Base-by-base conservation (phyloP, 1,284 basidiomycete species). In the Leccinum fallax region DNA sequence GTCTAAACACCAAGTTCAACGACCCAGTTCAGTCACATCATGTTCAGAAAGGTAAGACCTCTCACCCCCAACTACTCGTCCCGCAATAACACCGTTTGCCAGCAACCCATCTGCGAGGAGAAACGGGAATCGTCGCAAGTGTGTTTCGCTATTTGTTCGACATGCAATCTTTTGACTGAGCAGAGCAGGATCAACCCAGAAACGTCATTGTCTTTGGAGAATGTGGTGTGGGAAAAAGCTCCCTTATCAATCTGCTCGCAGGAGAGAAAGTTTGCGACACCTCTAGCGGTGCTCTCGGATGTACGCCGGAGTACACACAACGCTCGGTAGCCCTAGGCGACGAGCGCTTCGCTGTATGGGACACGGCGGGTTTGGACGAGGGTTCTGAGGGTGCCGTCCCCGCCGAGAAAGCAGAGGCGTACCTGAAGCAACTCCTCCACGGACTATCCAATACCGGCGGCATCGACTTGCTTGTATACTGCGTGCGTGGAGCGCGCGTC, bases 351-450 rank as follows among this genome's bases (percentile, higher is more conserved):
- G 55, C 61, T 15, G 9, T 72, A 57, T 72, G 71, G 70, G 71
- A 72, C 30, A 74, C 73, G n/a, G 70, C 71, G 13, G 74, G 71
- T 16, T 32, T 75, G 9, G 66, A 72, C 28, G 72, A 75, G 49
- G 72, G 71, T 5, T 43, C 61, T 30, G 56, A 63, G 3, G 71
- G 73, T 6, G 61, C 68, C 11, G 69, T 72, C 15, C 70, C 73
- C 4, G 70, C 71, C 1, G 67, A 69, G 32, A 65, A 64, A 46
- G 71, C 71, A n/a, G 70, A 73, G 40, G 54, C 53, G 5, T 73
- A 69, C 13, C 69, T 72, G 61, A 73, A 67, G 51, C 63, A 61
- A 11, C 72, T 72, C 46, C 64, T 74, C 36, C 72, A 64, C 5
- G 71, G 72, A 30, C 63, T 71, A 11, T 58, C 57, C 38, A 70